Evolutionary conservation across 345 rosid species (phyloP).

Genomic region (Rubroshorea leprosula): DNA sequence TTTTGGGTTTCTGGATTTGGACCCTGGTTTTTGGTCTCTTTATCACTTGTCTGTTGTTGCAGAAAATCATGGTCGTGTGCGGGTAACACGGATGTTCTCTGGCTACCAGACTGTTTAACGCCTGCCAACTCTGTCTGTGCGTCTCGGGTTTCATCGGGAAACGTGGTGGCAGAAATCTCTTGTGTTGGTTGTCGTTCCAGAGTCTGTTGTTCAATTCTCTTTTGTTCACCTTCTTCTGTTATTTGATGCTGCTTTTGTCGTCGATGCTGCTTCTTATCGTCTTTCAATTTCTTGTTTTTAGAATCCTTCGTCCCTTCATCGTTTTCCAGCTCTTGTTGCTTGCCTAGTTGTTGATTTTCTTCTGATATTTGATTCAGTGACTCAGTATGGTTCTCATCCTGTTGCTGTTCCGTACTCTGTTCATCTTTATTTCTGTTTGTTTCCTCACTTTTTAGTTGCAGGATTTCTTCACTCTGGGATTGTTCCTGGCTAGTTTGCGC

Average conservation of each 20-base stretch:
- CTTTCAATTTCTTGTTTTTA: not conserved
- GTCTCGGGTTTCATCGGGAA: conserved; percentile 28
- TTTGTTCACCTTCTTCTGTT: too few species aligned
- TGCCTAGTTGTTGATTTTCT: not conserved
- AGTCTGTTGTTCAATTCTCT: conserved; percentile 14
- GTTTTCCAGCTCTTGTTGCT: conserved; percentile 7
- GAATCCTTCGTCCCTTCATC: not conserved
- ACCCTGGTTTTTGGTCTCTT: conserved; percentile 13
- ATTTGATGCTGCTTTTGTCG: conserved; percentile 14
- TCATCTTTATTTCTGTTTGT: not conserved
- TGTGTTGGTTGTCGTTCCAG: conserved; percentile 20
- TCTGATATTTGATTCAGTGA: not conserved
- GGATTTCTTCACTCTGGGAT: conserved; percentile 11
- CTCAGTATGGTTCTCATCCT: not conserved
- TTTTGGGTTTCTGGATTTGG: conserved; percentile 18
- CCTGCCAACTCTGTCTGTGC: conserved; percentile 11
- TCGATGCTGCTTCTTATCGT: conserved; percentile 6
- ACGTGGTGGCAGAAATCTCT: conserved; percentile 12
- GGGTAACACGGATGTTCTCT: conserved; percentile 12
- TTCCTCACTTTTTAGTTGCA: conserved; percentile 8
- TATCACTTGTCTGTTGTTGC: conserved; percentile 15
- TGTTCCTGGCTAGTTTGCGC: conserved; percentile 7
- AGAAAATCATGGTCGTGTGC: conserved; percentile 22
- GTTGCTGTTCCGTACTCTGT: not conserved
- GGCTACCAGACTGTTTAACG: conserved; percentile 18